Evolutionary conservation across 2,329 filamentous ascomycete species (phyloP).

Genomic region (Fusarium solani-melongenae): DNA sequence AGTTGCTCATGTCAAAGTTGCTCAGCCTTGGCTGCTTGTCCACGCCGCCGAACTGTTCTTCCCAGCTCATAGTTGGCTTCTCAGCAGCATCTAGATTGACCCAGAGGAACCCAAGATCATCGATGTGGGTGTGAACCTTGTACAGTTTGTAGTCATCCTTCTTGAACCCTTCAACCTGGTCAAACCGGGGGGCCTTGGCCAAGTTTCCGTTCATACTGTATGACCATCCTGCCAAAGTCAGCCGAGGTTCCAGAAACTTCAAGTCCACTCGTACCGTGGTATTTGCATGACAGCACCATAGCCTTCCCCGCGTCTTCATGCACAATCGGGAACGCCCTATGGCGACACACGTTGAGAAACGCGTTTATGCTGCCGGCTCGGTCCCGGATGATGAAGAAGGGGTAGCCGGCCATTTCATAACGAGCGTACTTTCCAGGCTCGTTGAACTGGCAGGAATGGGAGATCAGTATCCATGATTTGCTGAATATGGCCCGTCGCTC

Average conservation of each 20-base stretch:
- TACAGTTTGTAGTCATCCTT: slow-evolving; percentile 65
- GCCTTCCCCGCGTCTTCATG: slow-evolving; percentile 59
- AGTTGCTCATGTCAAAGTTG: slow-evolving; percentile 58
- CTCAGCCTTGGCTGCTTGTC: slow-evolving; percentile 57
- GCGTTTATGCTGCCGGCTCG: slow-evolving; percentile 63
- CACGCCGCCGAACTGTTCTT: slow-evolving; percentile 59
- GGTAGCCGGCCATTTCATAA: slow-evolving; percentile 63
- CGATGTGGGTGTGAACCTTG: slow-evolving; percentile 62
- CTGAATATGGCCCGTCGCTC: slow-evolving; percentile 67
- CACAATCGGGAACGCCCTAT: slow-evolving; percentile 68
- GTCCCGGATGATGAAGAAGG: slow-evolving; percentile 64
- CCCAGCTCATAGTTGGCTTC: slow-evolving; percentile 59
- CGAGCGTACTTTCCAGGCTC: slow-evolving; percentile 66
- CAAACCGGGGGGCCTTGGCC: slow-evolving; percentile 68
- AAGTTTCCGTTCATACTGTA: slow-evolving; percentile 67
- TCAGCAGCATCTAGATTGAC: slow-evolving; percentile 62
- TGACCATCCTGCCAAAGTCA: slow-evolving; percentile 55
- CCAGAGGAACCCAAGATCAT: slow-evolving; percentile 65
- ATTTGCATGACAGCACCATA: slow-evolving; percentile 66
- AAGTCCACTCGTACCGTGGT: slow-evolving; percentile 57
- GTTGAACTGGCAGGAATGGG: slow-evolving; percentile 59
- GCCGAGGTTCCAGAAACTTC: not conserved
- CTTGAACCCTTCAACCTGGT: slow-evolving; percentile 65
- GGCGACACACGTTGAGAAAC: slow-evolving; percentile 71
- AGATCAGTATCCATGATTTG: slow-evolving; percentile 63